Percentiles rank a stretch among this genome's conserved stretches.
phyloP scores from a whole-genome alignment of 2,329 filamentous ascomycete genomes.

The Fusarium redolens region DNA sequence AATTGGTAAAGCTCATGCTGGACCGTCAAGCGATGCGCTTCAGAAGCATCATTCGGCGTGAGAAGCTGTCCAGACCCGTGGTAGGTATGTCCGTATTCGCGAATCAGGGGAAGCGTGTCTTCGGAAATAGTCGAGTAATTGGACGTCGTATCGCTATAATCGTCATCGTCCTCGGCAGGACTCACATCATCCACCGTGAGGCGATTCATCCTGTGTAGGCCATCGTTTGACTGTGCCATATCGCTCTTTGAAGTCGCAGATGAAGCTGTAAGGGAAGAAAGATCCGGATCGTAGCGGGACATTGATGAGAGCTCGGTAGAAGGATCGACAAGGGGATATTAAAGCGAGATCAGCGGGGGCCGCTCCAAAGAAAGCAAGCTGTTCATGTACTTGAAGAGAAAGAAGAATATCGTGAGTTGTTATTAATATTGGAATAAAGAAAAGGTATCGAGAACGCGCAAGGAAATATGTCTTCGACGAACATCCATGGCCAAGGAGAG shows the following conservation, averaged over 20 bases:
- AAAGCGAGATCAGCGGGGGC: background rate
- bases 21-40: conserved; percentile 47
- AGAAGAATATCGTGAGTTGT: background rate
- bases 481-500: conserved; percentile 21
- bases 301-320: conserved; percentile 25
- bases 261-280: conserved; percentile 17
- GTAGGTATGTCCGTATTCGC: conserved; percentile 51
- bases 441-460: background rate
- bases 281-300: conserved; percentile 16
- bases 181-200: conserved; percentile 26
- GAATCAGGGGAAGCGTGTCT: conserved; percentile 49
- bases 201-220: conserved; percentile 7
- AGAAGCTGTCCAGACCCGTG: conserved; percentile 51
- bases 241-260: conserved; percentile 5
- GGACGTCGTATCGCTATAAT: conserved; percentile 46
- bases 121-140: conserved; percentile 52
- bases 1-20: conserved; percentile 52
- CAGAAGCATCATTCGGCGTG: conserved; percentile 50
- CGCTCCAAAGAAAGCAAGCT: background rate
- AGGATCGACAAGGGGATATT: conserved; percentile 22
- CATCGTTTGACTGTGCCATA: conserved; percentile 18
- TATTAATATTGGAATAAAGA: conserved; percentile 6
- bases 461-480: background rate
- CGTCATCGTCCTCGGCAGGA: conserved; percentile 37
- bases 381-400: background rate